Evolutionary conservation across 1,284 basidiomycete species (phyloP), one percentile per base, ranked within the genome.

Genomic region (Tylopilus orsonianus): DNA sequence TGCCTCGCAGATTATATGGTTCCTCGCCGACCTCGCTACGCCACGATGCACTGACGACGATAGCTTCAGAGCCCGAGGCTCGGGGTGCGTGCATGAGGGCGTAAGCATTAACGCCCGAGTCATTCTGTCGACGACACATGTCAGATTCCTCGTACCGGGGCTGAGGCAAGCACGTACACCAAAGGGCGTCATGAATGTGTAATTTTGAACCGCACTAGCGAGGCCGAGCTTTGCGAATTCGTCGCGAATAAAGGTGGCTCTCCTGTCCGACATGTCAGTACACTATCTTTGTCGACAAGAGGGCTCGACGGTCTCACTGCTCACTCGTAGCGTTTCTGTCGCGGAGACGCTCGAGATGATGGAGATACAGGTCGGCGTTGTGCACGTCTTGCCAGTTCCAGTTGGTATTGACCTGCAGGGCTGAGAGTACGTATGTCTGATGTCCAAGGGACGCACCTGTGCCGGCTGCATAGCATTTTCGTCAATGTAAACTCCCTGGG

Each of bases 381-480:
- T 89, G 85, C 5, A 97, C 95, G 44, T 97, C 85, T 42, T 72
- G 78, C 94, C 94, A 97, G 58, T 80, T 80, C 84, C 87, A 97
- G 60, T 92, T 83, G 10, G 88, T 90, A 48, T 83, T 88, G 20
- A 94, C 92, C 92, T 95, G 54, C 41, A 46, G 19, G 14, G 30
- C 10, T 26, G 1, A 30, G 7, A 14, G 8, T 23, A 10, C 2
- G 1, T 26, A 16, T 0, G 20, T 29, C 35, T 6, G 16, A 34
- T 20, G 22, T 41, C 9, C 12, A 40, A 38, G 52, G 58, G 71
- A 47, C 52, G 46, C 56, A 93, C 93, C 73, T 94, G 90, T 3
- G 80, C 86, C 5, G 95, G 93, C 61, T 93, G 90, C 22, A 97
- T 71, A 0, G 95, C 94, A 67, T 97, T 95, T 72, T 97, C 94